Evolutionary conservation across 169 alveolate species (phyloP).

Genomic region (Cryptosporidium felis): DNA sequence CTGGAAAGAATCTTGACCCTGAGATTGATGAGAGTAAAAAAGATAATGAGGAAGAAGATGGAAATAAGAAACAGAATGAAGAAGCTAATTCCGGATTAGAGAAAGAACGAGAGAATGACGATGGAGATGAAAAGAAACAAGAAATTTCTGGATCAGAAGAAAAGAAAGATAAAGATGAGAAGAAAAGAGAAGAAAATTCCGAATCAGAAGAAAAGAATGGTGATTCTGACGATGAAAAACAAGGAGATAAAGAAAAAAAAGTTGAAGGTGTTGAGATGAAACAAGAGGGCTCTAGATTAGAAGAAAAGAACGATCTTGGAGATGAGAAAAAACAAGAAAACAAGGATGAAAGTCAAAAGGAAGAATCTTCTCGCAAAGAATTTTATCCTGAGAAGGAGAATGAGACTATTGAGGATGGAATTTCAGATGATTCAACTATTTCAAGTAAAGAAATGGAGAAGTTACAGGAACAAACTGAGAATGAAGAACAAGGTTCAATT

Average conservation of each 20-base stretch:
- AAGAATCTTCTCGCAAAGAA: neutral
- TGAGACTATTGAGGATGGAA: slow-evolving; percentile 73
- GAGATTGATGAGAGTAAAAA: neutral
- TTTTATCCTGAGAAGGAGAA: slow-evolving; percentile 38
- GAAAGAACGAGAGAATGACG: neutral
- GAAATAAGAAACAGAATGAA: neutral
- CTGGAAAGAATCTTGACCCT: neutral
- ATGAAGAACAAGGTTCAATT: neutral
- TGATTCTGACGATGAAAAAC: neutral
- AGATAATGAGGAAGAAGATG: slow-evolving; percentile 1
- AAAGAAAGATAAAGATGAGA: neutral
- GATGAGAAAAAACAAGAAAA: slow-evolving; percentile 66
- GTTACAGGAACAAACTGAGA: slow-evolving; percentile 4
- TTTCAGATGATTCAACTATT: slow-evolving; percentile 41
- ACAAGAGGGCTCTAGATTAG: neutral
- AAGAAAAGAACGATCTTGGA: neutral
- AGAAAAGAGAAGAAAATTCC: neutral
- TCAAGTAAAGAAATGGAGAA: neutral
- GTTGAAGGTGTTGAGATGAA: neutral
- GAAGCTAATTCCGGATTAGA: neutral
- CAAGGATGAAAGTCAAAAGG: slow-evolving; percentile 32
- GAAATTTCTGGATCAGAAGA: neutral
- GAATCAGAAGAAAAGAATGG: neutral
- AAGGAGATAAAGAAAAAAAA: neutral
- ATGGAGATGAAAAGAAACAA: neutral